Evolutionary conservation across 345 rosid genomes (phyloP).

Genomic region (Heritiera fomes): DNA sequence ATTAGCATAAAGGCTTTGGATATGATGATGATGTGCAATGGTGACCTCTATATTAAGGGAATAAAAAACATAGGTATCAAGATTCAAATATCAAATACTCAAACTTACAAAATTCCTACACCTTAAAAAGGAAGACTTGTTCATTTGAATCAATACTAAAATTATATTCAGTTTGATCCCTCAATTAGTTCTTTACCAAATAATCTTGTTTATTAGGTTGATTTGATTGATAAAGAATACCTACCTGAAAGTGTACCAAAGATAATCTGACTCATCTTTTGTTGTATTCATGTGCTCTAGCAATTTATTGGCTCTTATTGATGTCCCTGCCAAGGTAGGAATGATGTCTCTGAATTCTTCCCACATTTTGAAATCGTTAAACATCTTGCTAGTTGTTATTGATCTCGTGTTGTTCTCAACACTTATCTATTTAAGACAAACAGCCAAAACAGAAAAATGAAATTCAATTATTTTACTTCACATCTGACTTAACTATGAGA

Average conservation of each 20-base stretch:
- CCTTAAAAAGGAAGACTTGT: too few species aligned
- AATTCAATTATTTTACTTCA: too few species aligned
- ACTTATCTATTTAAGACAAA: conserved; percentile 43
- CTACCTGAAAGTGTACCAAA: conserved; percentile 86
- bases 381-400: conserved; percentile 32
- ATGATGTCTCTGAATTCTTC: conserved; percentile 52
- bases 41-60: too few species aligned
- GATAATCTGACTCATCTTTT: conserved; percentile 78
- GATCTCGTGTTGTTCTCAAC: conserved; percentile 45
- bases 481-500: not conserved
- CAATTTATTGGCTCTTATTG: conserved; percentile 37
- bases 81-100: too few species aligned
- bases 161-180: too few species aligned
- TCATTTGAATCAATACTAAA: too few species aligned
- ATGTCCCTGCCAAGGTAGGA: conserved; percentile 47
- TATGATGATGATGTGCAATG: too few species aligned
- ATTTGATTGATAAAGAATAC: not conserved
- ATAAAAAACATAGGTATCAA: too few species aligned
- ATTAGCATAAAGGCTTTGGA: too few species aligned
- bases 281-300: conserved; percentile 78
- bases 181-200: too few species aligned
- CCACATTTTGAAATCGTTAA: conserved; percentile 46
- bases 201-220: too few species aligned
- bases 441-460: not conserved
- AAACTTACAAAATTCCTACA: too few species aligned